Evolutionary conservation across 805 yeast species (phyloP), one percentile per base, ranked within the genome.

Genomic region (Candida parachauliodes): DNA sequence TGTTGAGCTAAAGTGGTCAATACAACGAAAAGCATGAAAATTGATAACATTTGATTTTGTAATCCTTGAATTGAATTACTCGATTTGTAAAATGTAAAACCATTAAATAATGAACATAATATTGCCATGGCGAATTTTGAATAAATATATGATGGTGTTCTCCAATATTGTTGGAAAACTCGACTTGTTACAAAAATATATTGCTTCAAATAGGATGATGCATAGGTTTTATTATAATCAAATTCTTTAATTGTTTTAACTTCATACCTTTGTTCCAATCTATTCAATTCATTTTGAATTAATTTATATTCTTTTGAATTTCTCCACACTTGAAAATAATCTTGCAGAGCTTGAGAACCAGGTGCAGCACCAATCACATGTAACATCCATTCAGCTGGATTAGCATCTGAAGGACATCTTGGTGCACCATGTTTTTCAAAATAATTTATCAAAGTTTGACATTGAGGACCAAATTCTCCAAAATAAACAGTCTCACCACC

Each of bases 351-450:
- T 44, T 75, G 79, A 23, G 84, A 74, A 37, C 86, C 87, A 5
- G 87, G 87, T 24, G 86, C 86, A 34, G 86, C 86, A 51, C 87
- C 87, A 50, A 81, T 83, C 44, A 81, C 84, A 44, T 83, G 84
- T 60, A 88, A 68, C 95, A 88, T 88, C 93, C 94, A 88, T 65
- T 87, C 95, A n/a, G 67, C 67, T 8, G 68, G 68, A 42, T 62
- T 57, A 10, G 62, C 57, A 50, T 56, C 61, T 20, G 39, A 36
- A 7, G 64, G 64, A 48, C 62, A 57, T 31, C 46, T 48, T 26
- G 52, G 56, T 20, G 88, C 86, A 21, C 94, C 83, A 51, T 79
- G 60, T 47, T 70, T 70, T 59, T 81, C 88, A 51, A 83, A 82
- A 57, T 83, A 83, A 40, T 65, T 56, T 28, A 79, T 72, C 57